Evolutionary conservation across 2,329 filamentous ascomycete species (phyloP).

Genomic region (Exophiala sp.): DNA sequence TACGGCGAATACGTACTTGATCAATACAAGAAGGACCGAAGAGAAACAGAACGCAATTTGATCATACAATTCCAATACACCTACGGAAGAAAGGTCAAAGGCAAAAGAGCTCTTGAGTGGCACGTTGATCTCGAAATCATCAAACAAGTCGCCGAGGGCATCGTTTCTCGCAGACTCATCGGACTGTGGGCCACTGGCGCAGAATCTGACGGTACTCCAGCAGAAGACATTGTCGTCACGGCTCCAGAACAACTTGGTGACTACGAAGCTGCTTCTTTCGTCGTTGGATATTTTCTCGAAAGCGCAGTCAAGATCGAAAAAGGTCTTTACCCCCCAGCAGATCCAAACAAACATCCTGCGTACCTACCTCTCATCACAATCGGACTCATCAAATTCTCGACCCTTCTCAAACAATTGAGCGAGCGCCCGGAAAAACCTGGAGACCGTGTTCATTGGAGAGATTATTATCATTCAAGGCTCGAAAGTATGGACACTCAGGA

Average conservation of each 20-base stretch:
- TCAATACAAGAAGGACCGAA: neutral
- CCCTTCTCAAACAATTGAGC: no score
- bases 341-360: no score
- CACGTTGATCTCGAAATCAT: conserved; percentile 1
- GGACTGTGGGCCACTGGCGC: neutral
- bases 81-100: neutral
- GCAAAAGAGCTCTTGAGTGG: neutral
- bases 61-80: neutral
- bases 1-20: neutral
- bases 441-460: no score
- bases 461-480: neutral
- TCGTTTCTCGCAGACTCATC: neutral
- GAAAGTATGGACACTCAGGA: neutral
- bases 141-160: neutral
- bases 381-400: no score
- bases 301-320: neutral
- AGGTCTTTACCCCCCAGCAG: no score
- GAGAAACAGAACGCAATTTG: neutral
- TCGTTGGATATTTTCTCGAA: neutral
- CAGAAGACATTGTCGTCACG: conserved; percentile 1
- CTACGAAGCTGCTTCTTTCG: neutral
- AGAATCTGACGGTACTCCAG: neutral
- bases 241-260: neutral
- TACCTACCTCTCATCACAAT: no score
- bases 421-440: no score